Evolutionary conservation across 1,284 basidiomycete genomes (phyloP), one percentile per base, ranked within the genome.

Genomic region (Tilletiopsis washingtonensis): DNA sequence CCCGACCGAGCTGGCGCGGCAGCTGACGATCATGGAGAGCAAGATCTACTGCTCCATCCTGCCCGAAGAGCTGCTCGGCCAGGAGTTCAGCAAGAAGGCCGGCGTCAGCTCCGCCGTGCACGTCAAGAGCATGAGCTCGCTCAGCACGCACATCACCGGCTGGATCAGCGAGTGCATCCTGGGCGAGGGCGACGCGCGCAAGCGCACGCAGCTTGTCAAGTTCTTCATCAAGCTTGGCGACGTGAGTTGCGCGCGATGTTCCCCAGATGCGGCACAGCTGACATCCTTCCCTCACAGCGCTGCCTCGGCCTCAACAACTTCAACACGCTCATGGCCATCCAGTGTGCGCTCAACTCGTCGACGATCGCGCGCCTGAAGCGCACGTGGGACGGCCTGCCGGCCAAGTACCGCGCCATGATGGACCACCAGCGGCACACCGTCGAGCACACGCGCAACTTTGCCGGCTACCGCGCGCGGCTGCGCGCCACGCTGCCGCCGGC

Each of bases 371-470:
- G 74, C 6, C 59, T 69, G 24, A 73, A 71, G 37, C 72, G 69
- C 58, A 77, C 76, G 3, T 74, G 69, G 56, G 70, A 91, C 82
- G 85, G 84, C 25, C 77, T 98, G 38, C 79, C 86, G 2, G 81
- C 86, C 67, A 97, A 97, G 77, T 86, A 87, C 73, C 83, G 83
- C 58, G 61, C 80, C 14, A 82, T 86, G 59, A 78, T 96, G 49
- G 91, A 96, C 53, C 76, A 81, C 1, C 78, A 97, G 51, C 82
- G 90, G 54, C 83, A 82, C 54, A 78, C 94, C 9, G 88, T 91
- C 12, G 91, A 96, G 67, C 86, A 89, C 69, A 80, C 85, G 44
- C 81, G 89, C 50, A 94, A 94, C 74, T 96, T 93, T 67, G 84
- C 87, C 55, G 85, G 88, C 65, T 99, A 99, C 74, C 86, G 93